Base-by-base conservation (phyloP, 768 basidiomycete species). In the Peribolospora kevripleyi region DNA sequence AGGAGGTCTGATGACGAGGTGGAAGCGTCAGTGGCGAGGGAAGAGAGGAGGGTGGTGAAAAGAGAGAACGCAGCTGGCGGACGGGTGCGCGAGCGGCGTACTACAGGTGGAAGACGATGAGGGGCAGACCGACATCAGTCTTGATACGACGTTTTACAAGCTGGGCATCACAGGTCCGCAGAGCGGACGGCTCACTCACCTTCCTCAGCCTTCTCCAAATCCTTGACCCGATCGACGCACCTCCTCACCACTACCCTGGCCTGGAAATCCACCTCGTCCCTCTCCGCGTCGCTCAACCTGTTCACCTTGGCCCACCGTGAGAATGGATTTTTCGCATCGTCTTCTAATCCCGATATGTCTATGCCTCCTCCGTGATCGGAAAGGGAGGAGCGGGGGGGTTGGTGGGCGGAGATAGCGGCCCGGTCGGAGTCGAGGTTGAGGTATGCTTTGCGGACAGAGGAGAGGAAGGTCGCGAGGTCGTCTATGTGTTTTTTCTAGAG, bases 191-290 rank as follows among this genome's bases (percentile, higher is more conserved):
- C 25, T 25, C 7, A 70, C 82, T 65, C 70, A 95, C 91, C 77
- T 67, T 82, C 81, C 71, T 97, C 93, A 38, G 84, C 69, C 46
- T 73, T 72, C 65, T 97, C 93, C 75, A 98, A 78, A 66, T 81
- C 77, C 61, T 78, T 80, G 6, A 95, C 81, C 61, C 84, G 73
- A 59, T 90, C 83, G 41, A 84, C 78, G 69, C 87, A 93, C 53
- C 80, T 76, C 51, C 79, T 75, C 51, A 97, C 71, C 54, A 93
- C 81, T 62, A 86, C 75, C 60, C 82, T 80, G 41, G 85, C 82
- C 65, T 91, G 83, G 57, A 88, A 70, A 72, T 98, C 93, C 53
- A 98, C 84, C 69, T 93, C 86, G 68, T 95, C 90, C 58, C 90
- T 74, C 66, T 98, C 90, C 59, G 84, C 78, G 64, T 95, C 88